Evolutionary conservation across 1,284 basidiomycete species (phyloP).

Genomic region (Boletus semigastroideus): DNA sequence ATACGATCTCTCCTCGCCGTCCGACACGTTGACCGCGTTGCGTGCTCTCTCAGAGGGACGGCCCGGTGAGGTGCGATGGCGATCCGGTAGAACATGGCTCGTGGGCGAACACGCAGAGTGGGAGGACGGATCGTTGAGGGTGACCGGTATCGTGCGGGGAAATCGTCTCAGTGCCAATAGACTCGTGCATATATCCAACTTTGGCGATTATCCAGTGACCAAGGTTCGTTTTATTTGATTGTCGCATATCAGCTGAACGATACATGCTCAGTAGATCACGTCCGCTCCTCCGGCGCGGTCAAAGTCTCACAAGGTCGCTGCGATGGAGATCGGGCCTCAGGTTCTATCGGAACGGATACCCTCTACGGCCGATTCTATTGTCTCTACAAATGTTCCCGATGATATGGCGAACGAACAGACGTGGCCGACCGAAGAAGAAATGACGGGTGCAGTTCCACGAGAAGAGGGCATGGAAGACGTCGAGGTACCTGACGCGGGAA

Average conservation of each 20-base stretch:
- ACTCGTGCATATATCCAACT: slow-evolving; percentile 86
- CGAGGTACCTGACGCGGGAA: slow-evolving; percentile 59
- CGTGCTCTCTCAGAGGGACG: slow-evolving; percentile 79
- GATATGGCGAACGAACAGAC: slow-evolving; percentile 94
- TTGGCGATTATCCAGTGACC: slow-evolving; percentile 86
- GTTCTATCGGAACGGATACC: slow-evolving; percentile 59
- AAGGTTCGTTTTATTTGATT: slow-evolving; percentile 51
- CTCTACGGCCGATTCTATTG: slow-evolving; percentile 83
- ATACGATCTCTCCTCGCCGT: slow-evolving; percentile 58
- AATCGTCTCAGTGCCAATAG: slow-evolving; percentile 79
- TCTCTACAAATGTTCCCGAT: slow-evolving; percentile 87
- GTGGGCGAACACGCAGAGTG: slow-evolving; percentile 64
- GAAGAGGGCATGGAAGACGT: slow-evolving; percentile 28
- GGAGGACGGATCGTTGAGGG: slow-evolving; percentile 53
- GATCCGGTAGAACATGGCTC: slow-evolving; percentile 79
- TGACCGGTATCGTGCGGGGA: slow-evolving; percentile 88
- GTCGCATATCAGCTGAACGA: neutral
- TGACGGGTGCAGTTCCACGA: slow-evolving; percentile 49
- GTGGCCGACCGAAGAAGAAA: slow-evolving; percentile 98
- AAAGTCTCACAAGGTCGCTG: slow-evolving; percentile 36
- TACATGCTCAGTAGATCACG: slow-evolving; percentile 48
- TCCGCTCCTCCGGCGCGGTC: slow-evolving; percentile 54
- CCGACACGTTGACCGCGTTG: slow-evolving; percentile 71
- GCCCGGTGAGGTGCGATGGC: slow-evolving; percentile 76
- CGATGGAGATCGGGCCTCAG: slow-evolving; percentile 66